A percentile compares a stretch with the other conserved stretches of the same genome.
These are phyloP conservation scores for Gastrolobium villosum DNA, from an alignment of 306 rosid genomes.

Conservation along the genomic window DNA sequence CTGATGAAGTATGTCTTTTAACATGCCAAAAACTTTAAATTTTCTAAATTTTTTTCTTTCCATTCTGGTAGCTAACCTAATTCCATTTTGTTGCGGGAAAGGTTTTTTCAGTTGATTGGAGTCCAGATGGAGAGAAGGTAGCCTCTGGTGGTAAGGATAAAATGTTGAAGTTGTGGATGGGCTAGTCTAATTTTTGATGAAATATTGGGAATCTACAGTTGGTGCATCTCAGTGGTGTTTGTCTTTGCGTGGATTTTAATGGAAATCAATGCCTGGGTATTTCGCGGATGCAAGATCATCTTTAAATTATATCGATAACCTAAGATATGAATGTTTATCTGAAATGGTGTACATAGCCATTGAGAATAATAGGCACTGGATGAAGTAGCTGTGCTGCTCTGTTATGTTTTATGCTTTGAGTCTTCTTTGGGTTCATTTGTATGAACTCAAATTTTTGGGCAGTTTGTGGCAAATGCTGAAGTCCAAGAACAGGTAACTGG, in stretches of 20 bases:
- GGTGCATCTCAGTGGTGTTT: constrained; percentile 8
- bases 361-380: constrained; percentile 5
- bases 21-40: background rate
- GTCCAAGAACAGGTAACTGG: background rate
- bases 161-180: constrained; percentile 97
- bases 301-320: constrained; percentile 30
- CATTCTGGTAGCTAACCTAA: constrained; percentile 29
- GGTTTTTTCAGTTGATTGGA: constrained; percentile 98
- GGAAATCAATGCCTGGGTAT: constrained; percentile 36
- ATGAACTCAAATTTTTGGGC: background rate
- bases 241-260: constrained; percentile 34
- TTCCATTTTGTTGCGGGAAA: constrained; percentile 40
- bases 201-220: background rate
- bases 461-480: background rate
- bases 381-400: constrained; percentile 13
- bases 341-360: background rate
- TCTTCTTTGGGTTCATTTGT: constrained; percentile 5
- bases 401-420: constrained; percentile 13
- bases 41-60: background rate
- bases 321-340: constrained; percentile 13
- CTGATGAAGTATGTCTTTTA: constrained; percentile 75
- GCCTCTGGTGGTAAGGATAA: constrained; percentile 98
- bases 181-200: constrained; percentile 52
- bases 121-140: constrained; percentile 97
- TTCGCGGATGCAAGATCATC: constrained; percentile 13